These are phyloP conservation scores for Plasmodium billcollinsi DNA, from an alignment of 169 alveolate genomes.

Conservation along the genomic window DNA sequence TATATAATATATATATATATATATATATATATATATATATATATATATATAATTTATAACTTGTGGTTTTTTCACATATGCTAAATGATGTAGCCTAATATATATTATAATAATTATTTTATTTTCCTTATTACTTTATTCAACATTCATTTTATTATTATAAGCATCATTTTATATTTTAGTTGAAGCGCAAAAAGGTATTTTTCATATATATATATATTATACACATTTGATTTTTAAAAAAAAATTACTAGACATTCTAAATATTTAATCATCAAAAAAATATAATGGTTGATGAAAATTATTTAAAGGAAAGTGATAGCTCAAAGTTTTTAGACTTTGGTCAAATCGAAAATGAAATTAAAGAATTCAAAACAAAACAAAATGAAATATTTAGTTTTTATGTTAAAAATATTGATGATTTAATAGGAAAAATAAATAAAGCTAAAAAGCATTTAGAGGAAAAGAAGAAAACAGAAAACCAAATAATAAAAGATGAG, in stretches of 20 bases:
- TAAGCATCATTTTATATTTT: no score
- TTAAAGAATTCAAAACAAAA: slow-evolving; percentile 41
- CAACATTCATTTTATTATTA: no score
- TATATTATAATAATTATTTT: no score
- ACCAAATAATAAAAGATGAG: not conserved
- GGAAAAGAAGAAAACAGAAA: slow-evolving; percentile 26
- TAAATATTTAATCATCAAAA: no score
- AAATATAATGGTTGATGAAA: slow-evolving; percentile 30
- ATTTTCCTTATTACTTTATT: no score
- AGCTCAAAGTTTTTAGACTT: slow-evolving; percentile 14
- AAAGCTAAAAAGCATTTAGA: slow-evolving; percentile 50
- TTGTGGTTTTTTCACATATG: no score
- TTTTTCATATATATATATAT: not conserved
- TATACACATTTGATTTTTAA: not conserved
- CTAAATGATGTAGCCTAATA: no score
- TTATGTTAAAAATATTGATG: slow-evolving; percentile 46
- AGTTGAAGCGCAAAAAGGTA: no score
- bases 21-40: no score
- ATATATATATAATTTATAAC: no score
- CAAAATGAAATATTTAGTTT: slow-evolving; percentile 53
- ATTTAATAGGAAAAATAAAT: slow-evolving; percentile 38
- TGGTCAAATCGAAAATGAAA: slow-evolving; percentile 45
- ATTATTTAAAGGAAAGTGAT: slow-evolving; percentile 14
- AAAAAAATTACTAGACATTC: no score
- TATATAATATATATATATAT: no score